phyloP scores from a whole-genome alignment of 441 rosid genomes.

The Mallotus japonicus region DNA sequence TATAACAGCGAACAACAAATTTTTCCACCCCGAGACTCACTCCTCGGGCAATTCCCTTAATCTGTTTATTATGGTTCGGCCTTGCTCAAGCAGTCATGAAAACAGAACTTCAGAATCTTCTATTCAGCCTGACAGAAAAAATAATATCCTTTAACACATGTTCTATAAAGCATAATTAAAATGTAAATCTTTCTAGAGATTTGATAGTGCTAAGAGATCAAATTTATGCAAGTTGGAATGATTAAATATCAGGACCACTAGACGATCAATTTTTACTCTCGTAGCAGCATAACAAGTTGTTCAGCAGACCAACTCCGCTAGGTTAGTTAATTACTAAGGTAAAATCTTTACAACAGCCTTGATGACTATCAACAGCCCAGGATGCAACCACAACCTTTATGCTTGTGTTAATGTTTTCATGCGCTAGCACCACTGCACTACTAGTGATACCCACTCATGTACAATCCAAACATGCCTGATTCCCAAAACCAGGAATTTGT shows the following conservation, averaged over 20 bases:
- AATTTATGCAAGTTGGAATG: neutral
- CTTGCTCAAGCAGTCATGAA: neutral
- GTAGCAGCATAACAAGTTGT: neutral
- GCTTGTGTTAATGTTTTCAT: no score
- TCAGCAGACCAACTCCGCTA: neutral
- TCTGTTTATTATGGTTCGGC: neutral
- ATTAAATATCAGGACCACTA: neutral
- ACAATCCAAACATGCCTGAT: no score
- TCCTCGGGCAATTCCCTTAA: neutral
- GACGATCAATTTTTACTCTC: neutral
- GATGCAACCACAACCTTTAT: no score
- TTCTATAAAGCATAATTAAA: neutral
- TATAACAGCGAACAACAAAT: neutral
- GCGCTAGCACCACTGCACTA: no score
- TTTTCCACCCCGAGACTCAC: slow-evolving; percentile 6
- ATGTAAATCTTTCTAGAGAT: neutral
- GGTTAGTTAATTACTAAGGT: neutral
- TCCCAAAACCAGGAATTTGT: no score
- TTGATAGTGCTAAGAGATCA: neutral
- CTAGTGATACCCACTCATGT: no score
- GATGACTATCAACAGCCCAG: neutral
- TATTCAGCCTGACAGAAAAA: slow-evolving; percentile 19
- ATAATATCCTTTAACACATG: neutral
- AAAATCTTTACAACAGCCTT: no score
- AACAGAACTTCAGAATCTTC: slow-evolving; percentile 6